Evolutionary conservation across 139 green algal genomes (phyloP), one percentile per base, ranked within the genome.

Genomic region (Gonium pectorale): DNA sequence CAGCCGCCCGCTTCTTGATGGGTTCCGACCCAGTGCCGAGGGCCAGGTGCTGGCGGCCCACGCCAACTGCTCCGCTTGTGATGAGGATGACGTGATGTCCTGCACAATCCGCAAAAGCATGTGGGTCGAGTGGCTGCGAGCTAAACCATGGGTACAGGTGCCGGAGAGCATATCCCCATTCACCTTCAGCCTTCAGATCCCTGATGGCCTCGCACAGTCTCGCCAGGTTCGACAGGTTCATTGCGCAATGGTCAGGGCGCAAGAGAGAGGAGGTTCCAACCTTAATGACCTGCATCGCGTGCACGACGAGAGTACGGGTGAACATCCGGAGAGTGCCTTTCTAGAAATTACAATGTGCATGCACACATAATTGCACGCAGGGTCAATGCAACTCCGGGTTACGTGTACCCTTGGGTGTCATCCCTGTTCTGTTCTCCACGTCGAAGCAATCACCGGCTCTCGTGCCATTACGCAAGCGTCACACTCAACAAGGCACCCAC

Each of bases 281-380:
- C 54, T 98, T 98, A 66, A 98, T 95, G 5, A 98, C 96, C 95
- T 98, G 93, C n/a, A n/a, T n/a, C n/a, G n/a, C n/a, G n/a, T n/a
- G n/a, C n/a, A n/a, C n/a, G n/a, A n/a, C n/a, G n/a, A n/a, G n/a
- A n/a, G n/a, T n/a, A n/a, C n/a, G n/a, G n/a, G n/a, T n/a, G n/a
- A n/a, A n/a, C n/a, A n/a, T n/a, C n/a, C n/a, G n/a, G n/a, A n/a
- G n/a, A n/a, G n/a, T n/a, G n/a, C n/a, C n/a, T n/a, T n/a, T n/a
- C n/a, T n/a, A n/a, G n/a, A n/a, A n/a, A n/a, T n/a, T n/a, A n/a
- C n/a, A n/a, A n/a, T n/a, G n/a, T n/a, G n/a, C n/a, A n/a, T n/a
- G n/a, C n/a, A n/a, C n/a, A n/a, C n/a, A n/a, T n/a, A n/a, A n/a
- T n/a, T n/a, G n/a, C n/a, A n/a, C n/a, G n/a, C n/a, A n/a, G n/a